A percentile compares a stretch with the other conserved stretches of the same genome.
phyloP scores from a whole-genome alignment of 2,329 filamentous ascomycete genomes.

The Aureobasidium sp. region DNA sequence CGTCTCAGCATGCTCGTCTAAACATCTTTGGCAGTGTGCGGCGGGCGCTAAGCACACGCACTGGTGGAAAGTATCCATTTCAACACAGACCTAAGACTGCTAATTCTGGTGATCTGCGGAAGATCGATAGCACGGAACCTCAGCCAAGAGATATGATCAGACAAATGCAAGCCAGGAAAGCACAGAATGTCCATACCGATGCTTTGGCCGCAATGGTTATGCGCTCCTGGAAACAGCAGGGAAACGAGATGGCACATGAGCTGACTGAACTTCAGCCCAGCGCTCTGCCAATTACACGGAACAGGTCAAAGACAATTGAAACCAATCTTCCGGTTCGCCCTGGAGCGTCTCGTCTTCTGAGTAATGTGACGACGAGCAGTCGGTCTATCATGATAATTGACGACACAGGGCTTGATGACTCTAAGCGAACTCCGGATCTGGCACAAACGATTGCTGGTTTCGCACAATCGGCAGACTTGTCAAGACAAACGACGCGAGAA shows the following conservation, averaged over 20 bases:
- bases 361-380: constrained; percentile 67
- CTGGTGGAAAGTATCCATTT: constrained; percentile 15
- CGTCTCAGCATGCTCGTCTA: neutral
- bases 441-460: constrained; percentile 4
- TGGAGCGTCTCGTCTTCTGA: constrained; percentile 27
- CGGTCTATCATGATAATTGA: constrained; percentile 87
- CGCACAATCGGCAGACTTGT: neutral
- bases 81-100: constrained; percentile 18
- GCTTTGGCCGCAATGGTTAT: constrained; percentile 14
- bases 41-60: constrained; percentile 59
- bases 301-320: constrained; percentile 7
- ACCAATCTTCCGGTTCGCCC: neutral
- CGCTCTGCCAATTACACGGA: neutral
- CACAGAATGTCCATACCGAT: constrained; percentile 6
- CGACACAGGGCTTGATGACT: constrained; percentile 44
- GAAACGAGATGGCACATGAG: neutral
- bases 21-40: constrained; percentile 34
- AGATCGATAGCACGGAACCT: constrained; percentile 20
- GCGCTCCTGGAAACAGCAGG: constrained; percentile 11
- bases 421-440: constrained; percentile 4
- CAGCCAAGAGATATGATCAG: constrained; percentile 15
- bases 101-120: constrained; percentile 21
- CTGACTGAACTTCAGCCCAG: neutral
- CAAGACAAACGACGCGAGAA: neutral
- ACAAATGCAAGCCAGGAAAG: constrained; percentile 13